These are phyloP conservation scores for Exserohilum turcica DNA, from an alignment of 2,329 filamentous ascomycete genomes.

Conservation along the genomic window DNA sequence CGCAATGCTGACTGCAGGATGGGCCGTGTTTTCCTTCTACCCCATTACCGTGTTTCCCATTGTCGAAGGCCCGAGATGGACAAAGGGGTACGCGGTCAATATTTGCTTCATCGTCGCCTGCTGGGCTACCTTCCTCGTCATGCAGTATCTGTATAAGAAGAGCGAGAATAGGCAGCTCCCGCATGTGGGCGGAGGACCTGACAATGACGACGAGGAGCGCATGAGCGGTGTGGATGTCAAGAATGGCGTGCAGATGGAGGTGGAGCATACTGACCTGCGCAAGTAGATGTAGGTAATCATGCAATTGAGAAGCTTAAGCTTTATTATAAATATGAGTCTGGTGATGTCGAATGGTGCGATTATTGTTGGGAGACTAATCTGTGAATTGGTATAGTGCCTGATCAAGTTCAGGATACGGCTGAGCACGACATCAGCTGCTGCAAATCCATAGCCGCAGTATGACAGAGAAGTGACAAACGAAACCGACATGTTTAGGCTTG, in stretches of 20 bases:
- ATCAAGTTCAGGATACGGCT: not conserved
- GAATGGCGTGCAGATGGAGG: slow-evolving; percentile 25
- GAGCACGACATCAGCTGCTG: not conserved
- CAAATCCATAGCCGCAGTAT: not conserved
- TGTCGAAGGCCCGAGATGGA: slow-evolving; percentile 52
- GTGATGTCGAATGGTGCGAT: no score
- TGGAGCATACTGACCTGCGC: slow-evolving; percentile 29
- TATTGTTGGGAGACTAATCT: no score
- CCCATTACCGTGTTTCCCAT: slow-evolving; percentile 45
- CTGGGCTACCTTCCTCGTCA: slow-evolving; percentile 51
- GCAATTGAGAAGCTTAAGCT: not conserved
- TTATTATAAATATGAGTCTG: no score
- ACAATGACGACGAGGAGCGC: slow-evolving; percentile 39
- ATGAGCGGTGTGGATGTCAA: slow-evolving; percentile 26
- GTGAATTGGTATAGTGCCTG: no score
- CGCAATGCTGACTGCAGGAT: slow-evolving; percentile 49
- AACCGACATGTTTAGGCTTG: not conserved
- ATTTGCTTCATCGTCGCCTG: slow-evolving; percentile 54
- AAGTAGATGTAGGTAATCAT: slow-evolving; percentile 5
- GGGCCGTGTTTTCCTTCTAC: slow-evolving; percentile 45
- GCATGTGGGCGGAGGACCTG: slow-evolving; percentile 12
- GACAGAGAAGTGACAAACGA: not conserved
- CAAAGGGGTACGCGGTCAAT: slow-evolving; percentile 56
- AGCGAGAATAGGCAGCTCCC: slow-evolving; percentile 34
- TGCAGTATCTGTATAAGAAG: slow-evolving; percentile 46